Conservation (phyloP, 2,329 filamentous ascomycete genomes). For the Ascochyta fabae region DNA sequence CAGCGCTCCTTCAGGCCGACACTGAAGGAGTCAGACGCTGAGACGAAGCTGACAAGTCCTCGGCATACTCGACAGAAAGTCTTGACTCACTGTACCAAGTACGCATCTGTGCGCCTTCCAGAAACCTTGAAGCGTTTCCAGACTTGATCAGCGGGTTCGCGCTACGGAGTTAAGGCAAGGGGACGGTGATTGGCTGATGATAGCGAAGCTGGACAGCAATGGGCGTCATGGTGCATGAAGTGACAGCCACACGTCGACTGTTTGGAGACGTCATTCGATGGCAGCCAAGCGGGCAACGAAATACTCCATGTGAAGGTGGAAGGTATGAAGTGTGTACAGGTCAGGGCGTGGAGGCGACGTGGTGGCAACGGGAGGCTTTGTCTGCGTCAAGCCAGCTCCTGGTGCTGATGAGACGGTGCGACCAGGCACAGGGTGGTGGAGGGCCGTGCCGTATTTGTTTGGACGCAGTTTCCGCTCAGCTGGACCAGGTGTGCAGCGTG, state of each 20-base stretch:
- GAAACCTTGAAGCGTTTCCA: conserved; percentile 6
- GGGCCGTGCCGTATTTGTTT: conserved; percentile 4
- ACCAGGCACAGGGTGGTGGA: conserved; percentile 9
- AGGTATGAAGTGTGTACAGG: background rate
- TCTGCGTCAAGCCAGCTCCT: conserved; percentile 14
- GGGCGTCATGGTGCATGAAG: conserved; percentile 15
- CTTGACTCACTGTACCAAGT: conserved; percentile 2
- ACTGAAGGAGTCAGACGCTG: conserved; percentile 5
- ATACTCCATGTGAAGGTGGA: no score
- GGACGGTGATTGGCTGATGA: conserved; percentile 10
- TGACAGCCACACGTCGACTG: conserved; percentile 12
- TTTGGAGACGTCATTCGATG: conserved; percentile 5
- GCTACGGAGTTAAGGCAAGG: conserved; percentile 6
- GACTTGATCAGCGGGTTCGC: background rate
- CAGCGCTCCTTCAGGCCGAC: background rate
- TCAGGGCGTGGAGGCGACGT: background rate
- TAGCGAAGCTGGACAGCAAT: background rate
- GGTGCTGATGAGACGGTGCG: conserved; percentile 14
- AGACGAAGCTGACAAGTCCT: background rate
- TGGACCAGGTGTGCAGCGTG: conserved; percentile 1
- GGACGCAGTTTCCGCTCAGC: conserved; percentile 4
- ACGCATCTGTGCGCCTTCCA: conserved; percentile 9
- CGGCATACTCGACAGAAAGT: background rate
- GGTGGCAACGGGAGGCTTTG: conserved; percentile 1
- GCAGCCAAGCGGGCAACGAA: background rate